phyloP scores from a whole-genome alignment of 495 filamentous ascomycete species.

The Xylaria intraflava region DNA sequence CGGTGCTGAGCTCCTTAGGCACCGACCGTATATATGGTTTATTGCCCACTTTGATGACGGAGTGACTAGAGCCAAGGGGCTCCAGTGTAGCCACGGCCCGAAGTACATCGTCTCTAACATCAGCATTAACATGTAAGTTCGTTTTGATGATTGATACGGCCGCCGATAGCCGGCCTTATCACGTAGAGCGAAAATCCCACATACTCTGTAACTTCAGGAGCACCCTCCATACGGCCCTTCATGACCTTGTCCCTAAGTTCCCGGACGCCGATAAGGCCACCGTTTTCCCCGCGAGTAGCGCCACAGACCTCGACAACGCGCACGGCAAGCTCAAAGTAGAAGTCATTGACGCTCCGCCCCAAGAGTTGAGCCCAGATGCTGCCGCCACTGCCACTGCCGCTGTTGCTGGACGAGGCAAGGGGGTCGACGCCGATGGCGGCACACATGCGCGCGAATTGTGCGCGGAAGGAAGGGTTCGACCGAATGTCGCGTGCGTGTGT shows the following conservation, averaged over 20 bases:
- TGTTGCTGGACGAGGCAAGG: slow-evolving; percentile 60
- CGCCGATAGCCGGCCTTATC: background rate
- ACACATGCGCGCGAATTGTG: slow-evolving; percentile 98
- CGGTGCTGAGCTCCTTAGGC: slow-evolving; percentile 92
- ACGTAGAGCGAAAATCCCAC: slow-evolving; percentile 8
- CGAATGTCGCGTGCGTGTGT: slow-evolving; percentile 93
- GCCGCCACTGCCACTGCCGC: slow-evolving; percentile 35
- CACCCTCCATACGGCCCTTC: slow-evolving; percentile 66
- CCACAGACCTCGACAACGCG: slow-evolving; percentile 90
- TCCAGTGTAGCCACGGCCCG: slow-evolving; percentile 82
- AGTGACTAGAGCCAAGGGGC: slow-evolving; percentile 83
- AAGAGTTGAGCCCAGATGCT: slow-evolving; percentile 92
- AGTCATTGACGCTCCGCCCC: slow-evolving; percentile 88
- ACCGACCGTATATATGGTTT: slow-evolving; percentile 86
- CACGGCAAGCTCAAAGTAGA: slow-evolving; percentile 95
- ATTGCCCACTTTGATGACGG: slow-evolving; percentile 69
- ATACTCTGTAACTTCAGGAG: slow-evolving; percentile 61
- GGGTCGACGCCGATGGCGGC: slow-evolving; percentile 94
- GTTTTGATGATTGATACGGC: background rate
- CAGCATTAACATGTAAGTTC: background rate
- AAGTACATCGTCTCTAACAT: slow-evolving; percentile 73
- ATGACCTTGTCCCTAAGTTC: slow-evolving; percentile 71
- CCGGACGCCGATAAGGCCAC: slow-evolving; percentile 76
- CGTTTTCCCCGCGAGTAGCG: slow-evolving; percentile 82
- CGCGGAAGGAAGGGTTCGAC: slow-evolving; percentile 87